These are phyloP conservation scores for Ceratocystis diversiconidia DNA, from an alignment of 2,329 filamentous ascomycete genomes.

Conservation along the genomic window DNA sequence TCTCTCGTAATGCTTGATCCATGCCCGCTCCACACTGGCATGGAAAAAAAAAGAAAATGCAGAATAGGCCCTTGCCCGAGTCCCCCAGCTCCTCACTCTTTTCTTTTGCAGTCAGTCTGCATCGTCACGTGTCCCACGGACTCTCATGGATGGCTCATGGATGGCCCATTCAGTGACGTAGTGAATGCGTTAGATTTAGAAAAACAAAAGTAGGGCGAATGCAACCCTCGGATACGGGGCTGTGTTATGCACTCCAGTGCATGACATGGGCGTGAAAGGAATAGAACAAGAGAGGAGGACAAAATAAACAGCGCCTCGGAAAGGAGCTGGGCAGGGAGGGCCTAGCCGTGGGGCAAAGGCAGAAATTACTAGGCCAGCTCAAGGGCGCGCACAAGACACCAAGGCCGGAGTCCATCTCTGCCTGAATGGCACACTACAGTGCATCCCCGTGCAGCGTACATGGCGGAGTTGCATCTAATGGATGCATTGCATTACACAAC, in stretches of 20 bases:
- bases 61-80: neutral
- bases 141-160: neutral
- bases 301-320: neutral
- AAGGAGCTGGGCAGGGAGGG: neutral
- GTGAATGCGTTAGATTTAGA: neutral
- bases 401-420: neutral
- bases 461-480: neutral
- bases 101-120: neutral
- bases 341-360: neutral
- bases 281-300: neutral
- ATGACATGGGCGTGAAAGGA: neutral
- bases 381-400: no score
- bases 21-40: neutral
- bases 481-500: slow-evolving; percentile 2
- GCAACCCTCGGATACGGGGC: neutral
- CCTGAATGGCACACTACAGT: neutral
- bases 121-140: neutral
- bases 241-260: neutral
- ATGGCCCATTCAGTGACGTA: neutral
- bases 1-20: neutral
- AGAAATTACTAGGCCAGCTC: no score
- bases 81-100: neutral
- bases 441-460: neutral
- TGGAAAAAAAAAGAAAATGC: neutral
- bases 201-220: neutral